These are phyloP conservation scores for Gynochthodes officinalis DNA, from an alignment of 257 asterid genomes.

Conservation along the genomic window DNA sequence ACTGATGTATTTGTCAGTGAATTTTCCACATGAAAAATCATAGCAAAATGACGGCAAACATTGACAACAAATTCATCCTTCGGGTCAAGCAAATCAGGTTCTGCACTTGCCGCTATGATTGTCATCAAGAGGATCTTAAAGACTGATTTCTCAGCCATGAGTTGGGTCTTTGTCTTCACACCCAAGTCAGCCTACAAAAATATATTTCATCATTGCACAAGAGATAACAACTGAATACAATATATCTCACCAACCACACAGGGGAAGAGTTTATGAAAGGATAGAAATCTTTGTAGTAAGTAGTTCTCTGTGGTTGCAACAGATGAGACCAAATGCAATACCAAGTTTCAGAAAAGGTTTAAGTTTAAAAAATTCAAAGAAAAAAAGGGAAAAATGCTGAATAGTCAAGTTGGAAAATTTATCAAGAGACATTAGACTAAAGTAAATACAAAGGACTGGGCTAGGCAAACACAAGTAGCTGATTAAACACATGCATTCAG, in stretches of 20 bases:
- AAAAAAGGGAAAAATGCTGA: not conserved
- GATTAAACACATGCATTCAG: not conserved
- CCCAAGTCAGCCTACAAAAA: slow-evolving; percentile 94
- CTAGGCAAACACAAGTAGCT: not conserved
- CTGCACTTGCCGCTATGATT: slow-evolving; percentile 90
- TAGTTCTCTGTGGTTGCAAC: not conserved
- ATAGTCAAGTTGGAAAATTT: not conserved
- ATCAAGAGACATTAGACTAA: not conserved
- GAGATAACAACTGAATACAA: not conserved
- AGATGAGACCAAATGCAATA: not conserved
- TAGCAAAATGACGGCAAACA: slow-evolving; percentile 94
- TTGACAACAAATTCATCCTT: slow-evolving; percentile 73
- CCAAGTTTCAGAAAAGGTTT: not conserved
- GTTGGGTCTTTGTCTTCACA: slow-evolving; percentile 99
- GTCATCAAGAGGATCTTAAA: slow-evolving; percentile 94
- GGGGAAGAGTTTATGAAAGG: not conserved
- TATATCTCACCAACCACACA: not conserved
- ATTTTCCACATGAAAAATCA: slow-evolving; percentile 81
- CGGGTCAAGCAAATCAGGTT: slow-evolving; percentile 73
- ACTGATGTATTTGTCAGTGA: slow-evolving; percentile 48
- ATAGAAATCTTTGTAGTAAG: not conserved
- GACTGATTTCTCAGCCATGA: slow-evolving; percentile 97
- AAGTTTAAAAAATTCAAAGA: not conserved
- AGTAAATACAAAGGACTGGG: not conserved
- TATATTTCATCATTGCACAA: slow-evolving; percentile 15